phyloP scores from a whole-genome alignment of 805 yeast genomes.

The Priceomyces carsonii region DNA sequence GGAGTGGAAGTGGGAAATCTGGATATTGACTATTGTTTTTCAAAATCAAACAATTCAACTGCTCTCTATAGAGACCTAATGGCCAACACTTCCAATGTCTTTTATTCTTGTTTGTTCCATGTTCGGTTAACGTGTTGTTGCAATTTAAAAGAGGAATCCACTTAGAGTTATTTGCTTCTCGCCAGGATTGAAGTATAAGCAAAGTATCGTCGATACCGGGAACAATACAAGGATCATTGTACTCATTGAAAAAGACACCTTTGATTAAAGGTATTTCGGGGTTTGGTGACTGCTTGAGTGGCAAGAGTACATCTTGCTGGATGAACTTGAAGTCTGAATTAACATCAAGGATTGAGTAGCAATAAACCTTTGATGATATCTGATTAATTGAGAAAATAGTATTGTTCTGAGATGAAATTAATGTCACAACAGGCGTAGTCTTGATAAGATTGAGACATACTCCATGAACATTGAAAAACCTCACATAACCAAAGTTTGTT shows the following conservation, averaged over 20 bases:
- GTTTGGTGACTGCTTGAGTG: constrained; percentile 27
- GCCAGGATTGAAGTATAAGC: constrained; percentile 74
- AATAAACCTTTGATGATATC: constrained; percentile 32
- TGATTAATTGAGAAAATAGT: constrained; percentile 54
- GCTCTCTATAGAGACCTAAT: constrained; percentile 69
- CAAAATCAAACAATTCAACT: constrained; percentile 70
- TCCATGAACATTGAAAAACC: constrained; percentile 73
- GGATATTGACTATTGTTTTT: constrained; percentile 70
- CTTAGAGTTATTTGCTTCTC: constrained; percentile 69
- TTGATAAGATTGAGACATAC: constrained; percentile 69
- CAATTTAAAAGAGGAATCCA: constrained; percentile 87
- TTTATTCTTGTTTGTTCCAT: constrained; percentile 47
- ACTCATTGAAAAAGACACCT: constrained; percentile 81
- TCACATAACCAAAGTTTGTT: constrained; percentile 72
- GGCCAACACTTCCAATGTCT: constrained; percentile 83
- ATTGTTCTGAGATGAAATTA: constrained; percentile 61
- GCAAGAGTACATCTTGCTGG: constrained; percentile 41
- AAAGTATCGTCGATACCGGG: constrained; percentile 74
- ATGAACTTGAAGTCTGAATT: constrained; percentile 38
- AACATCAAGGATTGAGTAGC: constrained; percentile 51
- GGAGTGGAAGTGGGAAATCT: constrained; percentile 79
- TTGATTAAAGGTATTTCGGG: constrained; percentile 43
- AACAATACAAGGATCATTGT: constrained; percentile 87
- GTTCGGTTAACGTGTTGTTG: constrained; percentile 40
- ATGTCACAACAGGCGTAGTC: constrained; percentile 68